These are phyloP conservation scores for Lipomyces chichibuensis DNA, from an alignment of 805 yeast genomes.

Conservation along the genomic window DNA sequence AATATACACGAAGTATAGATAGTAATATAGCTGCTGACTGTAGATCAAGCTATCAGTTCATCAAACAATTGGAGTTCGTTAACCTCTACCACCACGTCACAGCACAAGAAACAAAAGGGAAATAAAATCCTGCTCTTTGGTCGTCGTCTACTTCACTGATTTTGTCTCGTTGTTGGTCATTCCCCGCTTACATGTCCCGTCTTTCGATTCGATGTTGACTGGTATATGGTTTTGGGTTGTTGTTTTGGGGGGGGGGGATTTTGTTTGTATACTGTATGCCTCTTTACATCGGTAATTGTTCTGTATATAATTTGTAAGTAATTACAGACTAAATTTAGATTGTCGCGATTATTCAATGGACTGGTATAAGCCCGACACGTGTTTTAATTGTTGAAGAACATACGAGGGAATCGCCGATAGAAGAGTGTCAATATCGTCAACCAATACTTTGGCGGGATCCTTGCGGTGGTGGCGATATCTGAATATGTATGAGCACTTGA, in stretches of 20 bases:
- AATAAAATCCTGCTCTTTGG: too few relatives aligned
- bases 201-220: not conserved
- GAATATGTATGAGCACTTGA: too few relatives aligned
- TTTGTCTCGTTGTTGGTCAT: not conserved
- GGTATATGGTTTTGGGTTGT: not conserved
- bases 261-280: not conserved
- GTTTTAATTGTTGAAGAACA: too few relatives aligned
- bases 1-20: not conserved
- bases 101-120: too few relatives aligned
- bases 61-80: not conserved
- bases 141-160: too few relatives aligned
- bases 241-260: too few relatives aligned
- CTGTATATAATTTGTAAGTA: not conserved
- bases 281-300: not conserved
- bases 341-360: not conserved
- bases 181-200: not conserved
- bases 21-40: not conserved
- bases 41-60: not conserved
- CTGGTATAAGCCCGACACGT: not conserved
- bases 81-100: not conserved
- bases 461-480: too few relatives aligned
- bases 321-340: not conserved
- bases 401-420: too few relatives aligned
- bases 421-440: too few relatives aligned
- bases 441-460: too few relatives aligned